Evolutionary conservation across 257 asterid species (phyloP), one percentile per base, ranked within the genome.

Genomic region (Haberlea rhodopensis): DNA sequence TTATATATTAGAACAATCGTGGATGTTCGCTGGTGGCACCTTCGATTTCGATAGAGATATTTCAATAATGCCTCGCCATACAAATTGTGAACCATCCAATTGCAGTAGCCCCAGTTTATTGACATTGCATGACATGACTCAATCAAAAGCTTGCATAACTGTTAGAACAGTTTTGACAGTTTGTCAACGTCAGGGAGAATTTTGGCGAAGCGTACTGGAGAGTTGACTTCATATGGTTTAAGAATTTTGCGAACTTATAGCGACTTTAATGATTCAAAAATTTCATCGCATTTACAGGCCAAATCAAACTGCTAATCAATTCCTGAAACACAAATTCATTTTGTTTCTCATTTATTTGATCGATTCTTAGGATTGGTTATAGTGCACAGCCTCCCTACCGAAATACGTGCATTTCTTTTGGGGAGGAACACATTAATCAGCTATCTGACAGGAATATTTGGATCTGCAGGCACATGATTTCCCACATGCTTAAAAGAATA

Each of bases 401-500:
- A 65, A 40, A 54, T 23, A 56, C 57, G 68, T 71, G 52, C 57
- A 31, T 51, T 65, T 75, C 53, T 65, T 77, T 71, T 70, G 57
- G 64, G 81, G 71, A 60, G 53, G 74, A 70, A 71, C 78, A 72
- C 66, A 57, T 80, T 67, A 67, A 80, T 78, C 51, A 71, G 84
- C 82, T 75, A 80, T 80, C 96, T 91, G 88, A 86, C 91, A 56
- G 82, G 79, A 82, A 76, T 86, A 81, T 91, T 91, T 91, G 91
- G 73, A 85, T 85, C 86, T 88, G 96, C 98, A 91, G 96, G 96
- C 95, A 86, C 98, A 91, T 86, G 98, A 91, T 78, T 88, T 81
- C 79, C 86, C 91, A 82, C 88, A 71, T 79, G 94, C 82, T 80
- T 80, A 89, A 82, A 85, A 81, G 91, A 88, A 77, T 81, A 81